Conservation (phyloP, 2,329 filamentous ascomycete species). For the Apiospora koreana region DNA sequence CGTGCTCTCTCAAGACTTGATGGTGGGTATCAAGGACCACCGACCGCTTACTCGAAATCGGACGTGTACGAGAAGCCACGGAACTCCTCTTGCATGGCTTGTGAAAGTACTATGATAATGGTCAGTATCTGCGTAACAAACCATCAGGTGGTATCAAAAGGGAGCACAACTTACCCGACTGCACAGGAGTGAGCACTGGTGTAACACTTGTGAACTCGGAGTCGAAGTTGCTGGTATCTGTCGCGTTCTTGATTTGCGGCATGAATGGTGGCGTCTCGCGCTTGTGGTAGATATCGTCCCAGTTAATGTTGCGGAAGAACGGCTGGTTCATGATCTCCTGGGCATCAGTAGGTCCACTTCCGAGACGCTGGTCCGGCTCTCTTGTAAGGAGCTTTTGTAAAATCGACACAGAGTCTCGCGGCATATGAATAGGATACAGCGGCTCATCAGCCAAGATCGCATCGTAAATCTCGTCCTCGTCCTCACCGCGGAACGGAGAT, state of each 20-base stretch:
- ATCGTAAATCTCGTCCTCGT: slow-evolving; percentile 99
- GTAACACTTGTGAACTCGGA: slow-evolving; percentile 98
- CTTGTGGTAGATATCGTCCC: slow-evolving; percentile 99
- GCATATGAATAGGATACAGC: slow-evolving; percentile 98
- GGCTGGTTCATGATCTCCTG: slow-evolving; percentile 99
- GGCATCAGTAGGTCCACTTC: slow-evolving; percentile 93
- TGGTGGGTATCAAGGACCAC: neutral
- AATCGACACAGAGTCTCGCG: slow-evolving; percentile 94
- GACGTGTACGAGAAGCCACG: slow-evolving; percentile 96
- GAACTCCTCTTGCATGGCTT: slow-evolving; percentile 99
- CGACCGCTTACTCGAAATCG: slow-evolving; percentile 68
- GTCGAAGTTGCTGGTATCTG: slow-evolving; percentile 99
- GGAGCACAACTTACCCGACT: slow-evolving; percentile 74
- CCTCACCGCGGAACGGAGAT: slow-evolving; percentile 96
- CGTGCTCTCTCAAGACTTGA: neutral
- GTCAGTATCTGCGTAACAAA: neutral
- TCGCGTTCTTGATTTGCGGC: slow-evolving; percentile 85
- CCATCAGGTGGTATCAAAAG: neutral
- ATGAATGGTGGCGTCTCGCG: slow-evolving; percentile 85
- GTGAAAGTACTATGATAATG: slow-evolving; percentile 74
- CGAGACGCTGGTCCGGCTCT: slow-evolving; percentile 89
- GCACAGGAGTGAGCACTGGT: slow-evolving; percentile 92
- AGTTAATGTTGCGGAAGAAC: slow-evolving; percentile 97
- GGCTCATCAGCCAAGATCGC: slow-evolving; percentile 97
- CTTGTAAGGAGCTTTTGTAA: slow-evolving; percentile 95